Percentiles rank a stretch among this genome's conserved stretches.
Conservation (phyloP, 1,284 basidiomycete genomes). For the Irpex lacteus region DNA sequence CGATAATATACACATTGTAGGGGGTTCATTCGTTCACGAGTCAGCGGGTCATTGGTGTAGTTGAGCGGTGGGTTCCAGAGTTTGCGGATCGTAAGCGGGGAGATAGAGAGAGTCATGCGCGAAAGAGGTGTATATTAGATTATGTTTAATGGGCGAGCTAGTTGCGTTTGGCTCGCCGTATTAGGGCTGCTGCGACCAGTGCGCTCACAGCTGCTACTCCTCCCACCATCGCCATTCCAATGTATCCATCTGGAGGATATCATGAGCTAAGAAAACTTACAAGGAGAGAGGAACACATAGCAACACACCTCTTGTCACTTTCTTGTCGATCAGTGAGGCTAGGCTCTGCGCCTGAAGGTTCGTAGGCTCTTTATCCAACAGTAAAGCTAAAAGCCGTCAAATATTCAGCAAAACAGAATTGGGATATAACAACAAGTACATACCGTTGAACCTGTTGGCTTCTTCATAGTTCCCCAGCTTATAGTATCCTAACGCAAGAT, state of each 20-base stretch:
- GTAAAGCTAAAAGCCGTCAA: constrained; percentile 53
- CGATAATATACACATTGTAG: background rate
- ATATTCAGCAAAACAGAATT: background rate
- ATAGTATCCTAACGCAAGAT: constrained; percentile 94
- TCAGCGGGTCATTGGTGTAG: background rate
- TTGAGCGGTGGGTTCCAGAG: background rate
- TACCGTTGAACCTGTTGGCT: constrained; percentile 91
- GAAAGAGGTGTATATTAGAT: constrained; percentile 5
- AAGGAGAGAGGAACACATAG: constrained; percentile 3
- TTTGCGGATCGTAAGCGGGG: background rate
- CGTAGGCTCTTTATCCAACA: constrained; percentile 90
- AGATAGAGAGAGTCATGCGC: background rate
- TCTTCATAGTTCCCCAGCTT: constrained; percentile 97
- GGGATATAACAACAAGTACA: constrained; percentile 23
- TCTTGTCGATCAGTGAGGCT: constrained; percentile 81
- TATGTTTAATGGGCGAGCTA: constrained; percentile 32
- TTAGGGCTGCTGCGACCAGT: constrained; percentile 76
- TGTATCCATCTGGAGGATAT: constrained; percentile 73
- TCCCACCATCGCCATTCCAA: constrained; percentile 93
- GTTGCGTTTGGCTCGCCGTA: constrained; percentile 82
- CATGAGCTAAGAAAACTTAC: constrained; percentile 3
- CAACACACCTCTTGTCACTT: constrained; percentile 78
- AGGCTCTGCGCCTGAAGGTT: constrained; percentile 95
- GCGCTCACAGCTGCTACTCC: constrained; percentile 87
- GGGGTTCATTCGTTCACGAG: background rate